phyloP scores from a whole-genome alignment of 345 rosid genomes.

The Arabidopsis suecica region DNA sequence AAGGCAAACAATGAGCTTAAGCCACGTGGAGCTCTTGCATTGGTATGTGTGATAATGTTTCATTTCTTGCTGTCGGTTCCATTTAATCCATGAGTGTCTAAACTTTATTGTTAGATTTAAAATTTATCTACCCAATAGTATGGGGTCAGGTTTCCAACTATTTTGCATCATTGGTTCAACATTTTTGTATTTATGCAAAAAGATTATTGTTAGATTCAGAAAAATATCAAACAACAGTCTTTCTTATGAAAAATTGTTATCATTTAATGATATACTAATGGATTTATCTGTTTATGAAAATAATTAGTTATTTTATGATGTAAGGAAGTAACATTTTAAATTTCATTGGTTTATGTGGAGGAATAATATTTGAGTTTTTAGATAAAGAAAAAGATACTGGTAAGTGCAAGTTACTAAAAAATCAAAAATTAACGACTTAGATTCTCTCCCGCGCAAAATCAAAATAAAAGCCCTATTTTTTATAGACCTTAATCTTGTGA shows the following conservation, averaged over 20 bases:
- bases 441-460: constrained; percentile 33
- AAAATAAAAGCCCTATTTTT: background rate
- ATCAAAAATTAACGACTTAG: background rate
- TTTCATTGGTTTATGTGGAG: background rate
- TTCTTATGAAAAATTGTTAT: background rate
- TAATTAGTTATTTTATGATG: background rate
- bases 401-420: too few species aligned
- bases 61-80: background rate
- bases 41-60: constrained; percentile 12
- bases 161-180: background rate
- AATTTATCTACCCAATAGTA: background rate
- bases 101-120: background rate
- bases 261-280: background rate
- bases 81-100: background rate
- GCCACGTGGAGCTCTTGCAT: constrained; percentile 55
- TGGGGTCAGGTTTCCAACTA: background rate
- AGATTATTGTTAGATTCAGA: background rate
- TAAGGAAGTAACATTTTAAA: background rate
- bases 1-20: constrained; percentile 13
- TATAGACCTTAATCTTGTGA: background rate
- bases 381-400: background rate
- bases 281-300: background rate
- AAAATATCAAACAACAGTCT: background rate
- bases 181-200: background rate
- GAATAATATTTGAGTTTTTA: background rate